Percentiles rank a stretch among this genome's conserved stretches.
Conservation (phyloP, 495 filamentous ascomycete genomes). For the Aspergillus ellipticus region DNA sequence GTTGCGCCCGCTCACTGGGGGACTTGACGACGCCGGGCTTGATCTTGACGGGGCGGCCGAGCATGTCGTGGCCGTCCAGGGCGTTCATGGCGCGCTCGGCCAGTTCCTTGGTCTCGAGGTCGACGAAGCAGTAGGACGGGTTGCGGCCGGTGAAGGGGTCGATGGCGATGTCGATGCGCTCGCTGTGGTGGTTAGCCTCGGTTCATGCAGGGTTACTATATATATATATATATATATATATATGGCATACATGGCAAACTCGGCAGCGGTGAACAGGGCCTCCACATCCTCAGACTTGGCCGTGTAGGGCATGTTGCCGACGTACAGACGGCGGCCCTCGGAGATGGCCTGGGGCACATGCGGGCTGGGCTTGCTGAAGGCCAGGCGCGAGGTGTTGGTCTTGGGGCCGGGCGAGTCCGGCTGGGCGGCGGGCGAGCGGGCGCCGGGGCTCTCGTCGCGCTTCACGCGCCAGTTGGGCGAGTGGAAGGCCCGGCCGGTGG, state of each 20-base stretch:
- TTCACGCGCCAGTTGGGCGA: slow-evolving; percentile 48
- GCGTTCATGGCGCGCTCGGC: slow-evolving; percentile 54
- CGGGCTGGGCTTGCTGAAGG: slow-evolving; percentile 34
- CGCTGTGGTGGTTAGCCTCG: slow-evolving; percentile 38
- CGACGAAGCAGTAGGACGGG: slow-evolving; percentile 70
- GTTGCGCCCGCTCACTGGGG: slow-evolving; percentile 26
- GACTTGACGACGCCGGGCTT: slow-evolving; percentile 54
- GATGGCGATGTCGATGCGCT: slow-evolving; percentile 62
- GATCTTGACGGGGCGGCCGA: slow-evolving; percentile 56
- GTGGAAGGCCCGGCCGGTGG: slow-evolving; percentile 44
- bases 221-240: too few species aligned
- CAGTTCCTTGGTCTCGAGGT: slow-evolving; percentile 52
- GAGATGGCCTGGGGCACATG: slow-evolving; percentile 40
- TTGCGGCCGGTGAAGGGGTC: slow-evolving; percentile 66
- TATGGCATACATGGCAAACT: slow-evolving; percentile 42
- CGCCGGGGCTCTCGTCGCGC: slow-evolving; percentile 28
- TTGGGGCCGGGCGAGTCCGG: slow-evolving; percentile 26
- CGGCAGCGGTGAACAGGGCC: slow-evolving; percentile 47
- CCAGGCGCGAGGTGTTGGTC: slow-evolving; percentile 34
- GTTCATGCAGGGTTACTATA: too few species aligned
- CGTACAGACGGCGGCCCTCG: slow-evolving; percentile 52
- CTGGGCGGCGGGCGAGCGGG: slow-evolving; percentile 15
- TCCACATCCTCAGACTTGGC: slow-evolving; percentile 60
- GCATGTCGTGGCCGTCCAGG: slow-evolving; percentile 49
- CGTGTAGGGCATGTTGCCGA: slow-evolving; percentile 66